These are phyloP conservation scores for Rhodotorula sp. DNA, from an alignment of 1,284 basidiomycete genomes.

Conservation along the genomic window DNA sequence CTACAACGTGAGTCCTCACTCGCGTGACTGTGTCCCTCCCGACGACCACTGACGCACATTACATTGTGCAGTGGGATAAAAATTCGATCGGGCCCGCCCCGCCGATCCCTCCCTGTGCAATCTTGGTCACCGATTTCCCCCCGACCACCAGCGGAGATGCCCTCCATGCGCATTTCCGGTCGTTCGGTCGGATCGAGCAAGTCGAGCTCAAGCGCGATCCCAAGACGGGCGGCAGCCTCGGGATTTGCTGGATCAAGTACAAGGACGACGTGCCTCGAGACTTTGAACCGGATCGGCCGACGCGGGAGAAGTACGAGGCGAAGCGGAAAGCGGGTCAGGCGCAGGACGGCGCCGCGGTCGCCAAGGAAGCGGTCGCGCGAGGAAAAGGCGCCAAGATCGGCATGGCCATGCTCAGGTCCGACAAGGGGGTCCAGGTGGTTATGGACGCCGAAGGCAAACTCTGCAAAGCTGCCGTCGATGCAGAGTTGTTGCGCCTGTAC, in stretches of 20 bases:
- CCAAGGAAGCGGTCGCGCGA: conserved; percentile 47
- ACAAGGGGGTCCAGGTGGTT: conserved; percentile 48
- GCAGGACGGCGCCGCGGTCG: conserved; percentile 49
- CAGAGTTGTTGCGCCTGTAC: conserved; percentile 58
- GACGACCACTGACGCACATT: not conserved
- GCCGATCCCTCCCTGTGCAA: conserved; percentile 59
- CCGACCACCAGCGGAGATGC: conserved; percentile 67
- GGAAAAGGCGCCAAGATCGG: conserved; percentile 53
- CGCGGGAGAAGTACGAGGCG: conserved; percentile 27
- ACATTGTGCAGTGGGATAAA: conserved; percentile 63
- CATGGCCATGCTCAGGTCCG: conserved; percentile 46
- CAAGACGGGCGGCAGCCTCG: conserved; percentile 75
- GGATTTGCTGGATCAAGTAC: conserved; percentile 77
- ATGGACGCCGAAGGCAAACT: conserved; percentile 52
- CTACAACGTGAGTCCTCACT: conserved; percentile 21
- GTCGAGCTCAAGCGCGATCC: conserved; percentile 80
- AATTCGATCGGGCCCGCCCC: conserved; percentile 74
- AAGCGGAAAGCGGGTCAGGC: conserved; percentile 37
- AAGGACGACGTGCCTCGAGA: conserved; percentile 48
- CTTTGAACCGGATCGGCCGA: conserved; percentile 21
- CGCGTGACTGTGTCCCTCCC: not conserved
- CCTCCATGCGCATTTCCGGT: conserved; percentile 67
- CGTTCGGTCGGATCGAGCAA: conserved; percentile 66
- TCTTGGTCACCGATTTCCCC: conserved; percentile 72
- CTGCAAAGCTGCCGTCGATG: conserved; percentile 51